Percentiles rank a stretch among this genome's conserved stretches.
Conservation (phyloP, 768 basidiomycete genomes). For the Calocybe gangraenosa region DNA sequence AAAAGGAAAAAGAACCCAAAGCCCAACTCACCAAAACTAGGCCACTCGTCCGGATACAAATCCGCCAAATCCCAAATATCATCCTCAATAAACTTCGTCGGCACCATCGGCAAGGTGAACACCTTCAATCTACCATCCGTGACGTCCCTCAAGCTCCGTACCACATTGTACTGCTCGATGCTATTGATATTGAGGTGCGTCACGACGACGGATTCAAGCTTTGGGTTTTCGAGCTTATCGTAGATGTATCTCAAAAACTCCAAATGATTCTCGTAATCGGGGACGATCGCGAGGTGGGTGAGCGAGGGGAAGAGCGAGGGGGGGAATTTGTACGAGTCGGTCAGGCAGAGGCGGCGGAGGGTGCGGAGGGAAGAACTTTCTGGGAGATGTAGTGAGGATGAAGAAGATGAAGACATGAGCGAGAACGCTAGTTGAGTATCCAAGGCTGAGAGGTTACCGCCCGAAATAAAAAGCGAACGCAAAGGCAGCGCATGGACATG, state of each 20-base stretch:
- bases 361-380: slow-evolving; percentile 5
- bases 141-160: slow-evolving; percentile 6
- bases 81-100: slow-evolving; percentile 16
- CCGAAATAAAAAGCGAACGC: slow-evolving; percentile 10
- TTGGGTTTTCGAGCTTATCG: slow-evolving; percentile 6
- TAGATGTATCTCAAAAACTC: neutral
- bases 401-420: no score
- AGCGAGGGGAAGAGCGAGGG: slow-evolving; percentile 11
- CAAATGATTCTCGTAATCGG: slow-evolving; percentile 6
- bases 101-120: slow-evolving; percentile 14
- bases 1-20: neutral
- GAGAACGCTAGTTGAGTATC: no score
- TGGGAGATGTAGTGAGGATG: no score
- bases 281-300: slow-evolving; percentile 13
- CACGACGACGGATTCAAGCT: slow-evolving; percentile 12
- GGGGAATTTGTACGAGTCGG: slow-evolving; percentile 9
- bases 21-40: slow-evolving; percentile 10
- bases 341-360: slow-evolving; percentile 9
- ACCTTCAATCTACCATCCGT: slow-evolving; percentile 12
- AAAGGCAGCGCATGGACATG: neutral
- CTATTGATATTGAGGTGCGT: slow-evolving; percentile 10
- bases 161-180: slow-evolving; percentile 1
- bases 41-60: slow-evolving; percentile 16
- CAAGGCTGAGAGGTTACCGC: slow-evolving; percentile 6
- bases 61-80: slow-evolving; percentile 19